Base-by-base conservation (phyloP, 306 rosid genomes). In the Sechiopsis laciniata region DNA sequence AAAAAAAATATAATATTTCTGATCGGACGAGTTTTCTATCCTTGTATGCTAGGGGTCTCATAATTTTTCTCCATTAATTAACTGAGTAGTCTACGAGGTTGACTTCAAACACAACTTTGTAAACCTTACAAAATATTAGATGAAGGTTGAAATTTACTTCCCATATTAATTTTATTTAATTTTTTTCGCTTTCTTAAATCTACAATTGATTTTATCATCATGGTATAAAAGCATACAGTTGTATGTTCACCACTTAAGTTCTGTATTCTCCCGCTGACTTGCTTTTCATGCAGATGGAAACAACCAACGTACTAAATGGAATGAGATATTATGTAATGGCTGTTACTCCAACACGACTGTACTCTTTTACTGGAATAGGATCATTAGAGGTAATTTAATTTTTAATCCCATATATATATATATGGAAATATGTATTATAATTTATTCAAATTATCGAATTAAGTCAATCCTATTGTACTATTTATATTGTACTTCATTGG, bases 251-350 rank as follows among this genome's bases (percentile, higher is more conserved):
- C 12, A 46, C 11, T 26, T 73, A 40, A 46, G 42, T 17, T 67
- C 56, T 81, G 54, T 80, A 75, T 71, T 68, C 21, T 54, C 74
- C 48, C 10, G 4, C 52, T 67, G 55, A 21, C 52, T 56, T 81
- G 73, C 62, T 26, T 70, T 80, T 19, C 82, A 35, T 72, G 72
- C 91, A 94, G 98, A 90, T 94, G 97, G 98, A 94, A 81, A 90
- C 97, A 4, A 84, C 97, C 56, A 84, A 74, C 76, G 58, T 87
- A 48, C 80, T 89, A 37, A 87, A 79, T 87, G 98, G 91, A 81
- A 87, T 91, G 68, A 89, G 97, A 81, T 93, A 86, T 73, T 90
- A 93, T 80, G 87, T 93, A 78, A 90, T 93, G 98, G 97, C 96
- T 74, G 97, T 93, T 72, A 88, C 98, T 81, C 97, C 96, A 61